These are phyloP conservation scores for Geotrichum phurueaensis DNA, from an alignment of 1,139 yeast species.

Conservation along the genomic window DNA sequence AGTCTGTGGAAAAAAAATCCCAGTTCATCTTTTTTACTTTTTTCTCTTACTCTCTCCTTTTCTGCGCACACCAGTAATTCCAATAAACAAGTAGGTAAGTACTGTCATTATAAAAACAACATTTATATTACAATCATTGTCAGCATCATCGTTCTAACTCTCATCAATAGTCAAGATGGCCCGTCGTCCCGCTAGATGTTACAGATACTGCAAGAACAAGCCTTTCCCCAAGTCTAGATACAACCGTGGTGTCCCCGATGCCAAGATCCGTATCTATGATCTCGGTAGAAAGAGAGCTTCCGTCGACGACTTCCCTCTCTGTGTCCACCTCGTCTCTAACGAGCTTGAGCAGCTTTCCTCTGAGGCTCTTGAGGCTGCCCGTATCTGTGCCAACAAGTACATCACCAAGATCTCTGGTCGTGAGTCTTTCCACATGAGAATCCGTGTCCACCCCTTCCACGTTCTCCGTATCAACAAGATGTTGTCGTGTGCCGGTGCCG, in stretches of 20 bases:
- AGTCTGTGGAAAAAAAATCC: constrained; percentile 3
- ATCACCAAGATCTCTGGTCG: constrained; percentile 96
- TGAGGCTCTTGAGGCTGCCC: constrained; percentile 99
- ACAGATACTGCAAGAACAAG: constrained; percentile 99
- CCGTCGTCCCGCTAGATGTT: constrained; percentile 99
- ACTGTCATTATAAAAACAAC: background rate
- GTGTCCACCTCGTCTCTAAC: constrained; percentile 98
- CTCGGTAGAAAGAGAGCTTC: constrained; percentile 99
- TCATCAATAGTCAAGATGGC: constrained; percentile 53
- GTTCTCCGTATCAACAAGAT: constrained; percentile 99
- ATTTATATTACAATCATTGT: background rate
- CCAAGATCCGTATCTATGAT: constrained; percentile 98
- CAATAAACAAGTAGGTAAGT: constrained; percentile 7
- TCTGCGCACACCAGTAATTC: constrained; percentile 1
- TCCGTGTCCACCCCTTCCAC: constrained; percentile 99
- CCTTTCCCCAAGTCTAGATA: constrained; percentile 99
- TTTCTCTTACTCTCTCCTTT: background rate
- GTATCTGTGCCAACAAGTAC: constrained; percentile 99
- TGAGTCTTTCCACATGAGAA: constrained; percentile 99
- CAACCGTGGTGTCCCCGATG: constrained; percentile 99
- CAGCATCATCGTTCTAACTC: background rate
- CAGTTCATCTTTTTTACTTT: constrained; percentile 1
- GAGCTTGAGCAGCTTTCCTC: constrained; percentile 98
- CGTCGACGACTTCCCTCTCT: constrained; percentile 98
- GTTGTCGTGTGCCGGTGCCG: constrained; percentile 99